These are phyloP conservation scores for Paxillus rubicundulus DNA, from an alignment of 768 basidiomycete species.

Conservation along the genomic window DNA sequence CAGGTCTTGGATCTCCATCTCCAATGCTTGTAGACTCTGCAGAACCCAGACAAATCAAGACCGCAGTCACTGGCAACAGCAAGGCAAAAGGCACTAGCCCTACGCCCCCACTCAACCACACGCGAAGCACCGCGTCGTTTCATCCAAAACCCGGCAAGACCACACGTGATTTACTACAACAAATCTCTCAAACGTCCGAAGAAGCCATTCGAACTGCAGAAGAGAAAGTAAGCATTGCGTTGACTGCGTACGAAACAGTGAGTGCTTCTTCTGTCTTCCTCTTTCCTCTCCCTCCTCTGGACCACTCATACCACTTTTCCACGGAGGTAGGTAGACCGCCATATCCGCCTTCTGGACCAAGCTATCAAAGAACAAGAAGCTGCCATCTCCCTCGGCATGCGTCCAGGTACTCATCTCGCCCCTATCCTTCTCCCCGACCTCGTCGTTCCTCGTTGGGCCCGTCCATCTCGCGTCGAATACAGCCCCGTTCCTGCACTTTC, in stretches of 20 bases:
- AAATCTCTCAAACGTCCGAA: slow-evolving; percentile 58
- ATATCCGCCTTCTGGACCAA: slow-evolving; percentile 75
- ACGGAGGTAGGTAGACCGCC: slow-evolving; percentile 64
- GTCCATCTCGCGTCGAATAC: slow-evolving; percentile 41
- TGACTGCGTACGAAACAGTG: slow-evolving; percentile 69
- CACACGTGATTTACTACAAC: slow-evolving; percentile 51
- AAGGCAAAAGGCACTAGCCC: not conserved
- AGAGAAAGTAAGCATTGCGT: slow-evolving; percentile 76
- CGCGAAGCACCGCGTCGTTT: not conserved
- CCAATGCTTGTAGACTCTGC: slow-evolving; percentile 9
- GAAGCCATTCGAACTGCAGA: slow-evolving; percentile 62
- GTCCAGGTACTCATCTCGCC: slow-evolving; percentile 51
- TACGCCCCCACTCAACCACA: not conserved
- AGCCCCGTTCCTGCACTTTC: slow-evolving; percentile 41
- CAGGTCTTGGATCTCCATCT: not conserved
- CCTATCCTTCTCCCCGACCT: slow-evolving; percentile 63
- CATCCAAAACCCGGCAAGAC: slow-evolving; percentile 31
- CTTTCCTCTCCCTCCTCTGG: not conserved
- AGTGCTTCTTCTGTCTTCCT: slow-evolving; percentile 19
- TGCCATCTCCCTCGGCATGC: slow-evolving; percentile 50
- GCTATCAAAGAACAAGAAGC: slow-evolving; percentile 63
- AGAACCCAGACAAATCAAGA: not conserved
- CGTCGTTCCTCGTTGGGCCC: slow-evolving; percentile 51
- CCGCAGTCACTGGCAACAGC: not conserved
- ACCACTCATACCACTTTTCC: slow-evolving; percentile 1